Evolutionary conservation across 2,329 filamentous ascomycete species (phyloP), one percentile per base, ranked within the genome.

Genomic region (Lecanoromycetidae sp.): DNA sequence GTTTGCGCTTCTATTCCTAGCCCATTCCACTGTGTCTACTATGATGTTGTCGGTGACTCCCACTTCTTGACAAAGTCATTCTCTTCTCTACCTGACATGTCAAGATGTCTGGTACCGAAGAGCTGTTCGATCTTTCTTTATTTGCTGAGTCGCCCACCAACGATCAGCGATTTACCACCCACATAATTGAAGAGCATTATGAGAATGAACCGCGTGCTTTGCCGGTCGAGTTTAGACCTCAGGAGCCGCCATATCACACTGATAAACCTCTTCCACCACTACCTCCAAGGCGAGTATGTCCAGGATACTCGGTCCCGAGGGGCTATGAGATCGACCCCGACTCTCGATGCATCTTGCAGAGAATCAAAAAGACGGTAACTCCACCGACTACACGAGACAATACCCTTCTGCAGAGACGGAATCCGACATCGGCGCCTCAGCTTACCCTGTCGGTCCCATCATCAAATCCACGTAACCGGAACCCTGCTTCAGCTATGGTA

Each of bases 91-190:
- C 26, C 30, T 34, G 22, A 30, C 35, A 33, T 22, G 15, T 38
- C 39, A 33, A 39, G 3, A 54, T 54, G 52, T 34, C 49, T 25
- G 38, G 23, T 22, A 17, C 19, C 8, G 50, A 46, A 29, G 49
- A 36, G 35, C 26, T 54, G 5, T 48, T 54, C 15, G 52, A 54
- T 36, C 50, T 54, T 23, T 54, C 52, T 8, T 35, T 54, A 3
- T 54, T 54, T 43, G 48, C 52, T 13, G 32, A 26, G 4, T 52
- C 52, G n/a, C 52, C 52, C 4, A 51, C 48, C 3, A 33, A 48
- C 38, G 50, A 52, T 42, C 30, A 30, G 10, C 44, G 50, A 15
- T 49, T 52, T 20, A 25, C 41, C 22, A 35, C 32, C 19, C 35
- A 35, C 4, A 30, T n/a, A n/a, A n/a, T 23, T 15, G 23, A 40